These are phyloP conservation scores for Deakozyma indianensis DNA, from an alignment of 805 yeast species.

Conservation along the genomic window DNA sequence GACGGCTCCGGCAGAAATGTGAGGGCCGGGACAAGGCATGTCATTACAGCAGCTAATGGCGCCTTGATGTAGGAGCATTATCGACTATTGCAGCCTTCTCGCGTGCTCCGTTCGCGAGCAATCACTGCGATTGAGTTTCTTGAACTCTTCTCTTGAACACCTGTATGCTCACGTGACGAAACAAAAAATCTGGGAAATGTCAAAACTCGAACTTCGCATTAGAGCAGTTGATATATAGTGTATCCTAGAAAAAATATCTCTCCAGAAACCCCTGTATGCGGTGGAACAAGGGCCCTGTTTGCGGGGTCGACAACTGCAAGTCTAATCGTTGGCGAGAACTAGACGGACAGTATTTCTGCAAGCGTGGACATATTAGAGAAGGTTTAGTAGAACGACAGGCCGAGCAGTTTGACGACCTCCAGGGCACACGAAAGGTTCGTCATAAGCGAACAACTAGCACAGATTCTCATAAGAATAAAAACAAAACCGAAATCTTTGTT, in stretches of 20 bases:
- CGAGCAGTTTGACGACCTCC: slow-evolving; percentile 32
- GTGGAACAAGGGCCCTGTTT: slow-evolving; percentile 62
- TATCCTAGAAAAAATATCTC: too few relatives aligned
- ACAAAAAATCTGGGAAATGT: too few relatives aligned
- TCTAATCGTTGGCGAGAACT: slow-evolving; percentile 56
- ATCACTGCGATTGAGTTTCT: too few relatives aligned
- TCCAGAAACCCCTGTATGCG: too few relatives aligned
- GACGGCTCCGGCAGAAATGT: neutral
- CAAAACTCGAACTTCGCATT: too few relatives aligned
- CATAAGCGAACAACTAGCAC: slow-evolving; percentile 15
- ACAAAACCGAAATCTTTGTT: slow-evolving; percentile 20
- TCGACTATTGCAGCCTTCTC: too few relatives aligned
- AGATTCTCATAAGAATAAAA: slow-evolving; percentile 2
- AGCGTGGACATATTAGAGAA: slow-evolving; percentile 78
- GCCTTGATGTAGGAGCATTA: too few relatives aligned
- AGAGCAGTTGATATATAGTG: too few relatives aligned
- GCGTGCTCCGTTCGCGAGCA: too few relatives aligned
- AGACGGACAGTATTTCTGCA: slow-evolving; percentile 76
- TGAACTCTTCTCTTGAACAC: too few relatives aligned
- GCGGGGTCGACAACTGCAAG: slow-evolving; percentile 85
- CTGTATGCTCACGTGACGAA: too few relatives aligned
- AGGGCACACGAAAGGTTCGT: slow-evolving; percentile 24
- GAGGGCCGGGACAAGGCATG: slow-evolving; percentile 5
- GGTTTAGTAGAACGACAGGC: slow-evolving; percentile 81
- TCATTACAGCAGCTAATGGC: too few relatives aligned